A percentile compares a stretch with the other conserved stretches of the same genome.
Conservation (phyloP, 495 filamentous ascomycete genomes). For the Cercophora scortea region DNA sequence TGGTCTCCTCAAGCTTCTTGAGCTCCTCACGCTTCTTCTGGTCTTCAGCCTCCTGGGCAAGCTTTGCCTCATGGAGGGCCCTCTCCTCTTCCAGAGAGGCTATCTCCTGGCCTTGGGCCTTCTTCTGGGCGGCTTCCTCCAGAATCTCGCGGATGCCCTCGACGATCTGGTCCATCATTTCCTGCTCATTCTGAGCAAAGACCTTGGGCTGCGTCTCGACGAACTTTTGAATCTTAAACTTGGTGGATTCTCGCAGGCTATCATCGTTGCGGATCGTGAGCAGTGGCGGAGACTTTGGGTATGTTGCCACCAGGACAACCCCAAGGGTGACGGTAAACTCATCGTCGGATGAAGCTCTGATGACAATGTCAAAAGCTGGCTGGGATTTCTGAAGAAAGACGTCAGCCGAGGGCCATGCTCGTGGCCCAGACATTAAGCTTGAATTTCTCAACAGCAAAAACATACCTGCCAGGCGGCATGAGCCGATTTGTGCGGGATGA, state of each 20-base stretch:
- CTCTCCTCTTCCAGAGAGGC: constrained; percentile 89
- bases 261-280: constrained; percentile 59
- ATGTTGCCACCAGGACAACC: constrained; percentile 80
- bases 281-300: constrained; percentile 78
- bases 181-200: constrained; percentile 47
- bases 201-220: constrained; percentile 62
- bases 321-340: constrained; percentile 54
- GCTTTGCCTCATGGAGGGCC: constrained; percentile 51
- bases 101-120: constrained; percentile 61
- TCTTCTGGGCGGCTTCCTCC: constrained; percentile 73
- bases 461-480: constrained; percentile 79
- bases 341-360: constrained; percentile 64
- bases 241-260: constrained; percentile 54
- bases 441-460: too few relatives aligned
- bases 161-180: constrained; percentile 86
- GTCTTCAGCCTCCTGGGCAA: constrained; percentile 41
- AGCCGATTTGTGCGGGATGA: constrained; percentile 60
- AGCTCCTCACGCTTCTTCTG: constrained; percentile 41
- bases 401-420: neutral
- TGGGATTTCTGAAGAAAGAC: constrained; percentile 56
- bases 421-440: too few relatives aligned
- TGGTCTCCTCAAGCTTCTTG: constrained; percentile 47
- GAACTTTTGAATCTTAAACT: constrained; percentile 60
- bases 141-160: constrained; percentile 77
- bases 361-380: constrained; percentile 67